phyloP scores from a whole-genome alignment of 805 yeast genomes.

The Kodamaea kaohsiungensis region DNA sequence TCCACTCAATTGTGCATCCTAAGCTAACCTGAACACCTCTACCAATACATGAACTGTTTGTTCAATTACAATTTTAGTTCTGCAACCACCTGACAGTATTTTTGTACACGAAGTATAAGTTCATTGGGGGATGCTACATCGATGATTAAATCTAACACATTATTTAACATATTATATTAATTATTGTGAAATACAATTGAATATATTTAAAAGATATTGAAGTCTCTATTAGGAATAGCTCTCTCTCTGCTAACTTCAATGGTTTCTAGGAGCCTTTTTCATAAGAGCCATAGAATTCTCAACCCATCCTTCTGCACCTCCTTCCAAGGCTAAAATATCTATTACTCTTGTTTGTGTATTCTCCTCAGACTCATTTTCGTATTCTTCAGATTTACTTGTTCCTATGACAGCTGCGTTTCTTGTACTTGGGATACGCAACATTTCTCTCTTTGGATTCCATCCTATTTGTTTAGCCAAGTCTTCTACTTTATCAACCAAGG shows the following conservation, averaged over 20 bases:
- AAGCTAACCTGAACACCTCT: too few relatives aligned
- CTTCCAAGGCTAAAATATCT: conserved; percentile 70
- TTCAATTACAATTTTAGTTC: too few relatives aligned
- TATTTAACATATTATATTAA: not conserved
- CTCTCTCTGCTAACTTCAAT: conserved; percentile 31
- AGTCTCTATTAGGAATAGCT: not conserved
- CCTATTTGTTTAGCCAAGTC: conserved; percentile 67
- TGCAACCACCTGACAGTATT: too few relatives aligned
- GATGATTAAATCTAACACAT: too few relatives aligned
- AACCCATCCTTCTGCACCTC: conserved; percentile 92
- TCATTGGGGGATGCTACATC: too few relatives aligned
- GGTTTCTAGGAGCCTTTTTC: conserved; percentile 71
- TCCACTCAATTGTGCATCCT: too few relatives aligned
- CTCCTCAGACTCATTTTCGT: conserved; percentile 27
- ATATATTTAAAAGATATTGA: not conserved
- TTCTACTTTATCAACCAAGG: conserved; percentile 83
- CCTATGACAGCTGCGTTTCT: conserved; percentile 91
- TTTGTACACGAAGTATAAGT: too few relatives aligned
- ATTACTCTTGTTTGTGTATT: conserved; percentile 44
- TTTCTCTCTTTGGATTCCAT: conserved; percentile 83
- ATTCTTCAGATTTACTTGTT: conserved; percentile 29
- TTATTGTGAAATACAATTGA: not conserved
- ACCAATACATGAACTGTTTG: too few relatives aligned
- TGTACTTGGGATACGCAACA: conserved; percentile 91
- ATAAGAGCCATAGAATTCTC: conserved; percentile 73